Percentiles rank a stretch among this genome's conserved stretches.
These are phyloP conservation scores for Verticillium alfalfae DNA, from an alignment of 2,329 filamentous ascomycete genomes.

Conservation along the genomic window DNA sequence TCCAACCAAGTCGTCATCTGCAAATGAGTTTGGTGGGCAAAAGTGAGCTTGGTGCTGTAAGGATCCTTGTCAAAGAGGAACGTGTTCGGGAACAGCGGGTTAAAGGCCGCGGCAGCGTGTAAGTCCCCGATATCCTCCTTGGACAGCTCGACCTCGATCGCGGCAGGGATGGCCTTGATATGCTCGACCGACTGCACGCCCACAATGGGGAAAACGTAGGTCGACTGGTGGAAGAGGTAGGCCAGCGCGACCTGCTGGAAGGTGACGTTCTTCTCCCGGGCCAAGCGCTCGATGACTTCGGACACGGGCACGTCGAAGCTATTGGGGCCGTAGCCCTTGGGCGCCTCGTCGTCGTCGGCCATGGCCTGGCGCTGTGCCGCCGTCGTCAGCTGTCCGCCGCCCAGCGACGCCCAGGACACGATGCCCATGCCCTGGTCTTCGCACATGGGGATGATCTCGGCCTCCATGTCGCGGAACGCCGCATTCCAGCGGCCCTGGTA, in stretches of 20 bases:
- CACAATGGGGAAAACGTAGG: slow-evolving; percentile 56
- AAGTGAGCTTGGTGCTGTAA: too few species aligned
- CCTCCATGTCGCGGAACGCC: slow-evolving; percentile 26
- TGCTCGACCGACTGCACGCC: slow-evolving; percentile 57
- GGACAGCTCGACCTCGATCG: slow-evolving; percentile 45
- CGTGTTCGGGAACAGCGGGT: too few species aligned
- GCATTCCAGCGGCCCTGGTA: slow-evolving; percentile 32
- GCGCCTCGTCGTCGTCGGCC: slow-evolving; percentile 5
- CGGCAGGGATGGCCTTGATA: slow-evolving; percentile 55
- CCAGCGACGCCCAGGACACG: slow-evolving; percentile 53
- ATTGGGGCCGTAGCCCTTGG: background rate
- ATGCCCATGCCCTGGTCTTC: slow-evolving; percentile 41
- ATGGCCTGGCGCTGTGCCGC: slow-evolving; percentile 21
- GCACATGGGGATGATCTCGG: slow-evolving; percentile 35
- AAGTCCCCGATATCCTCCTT: slow-evolving; percentile 38
- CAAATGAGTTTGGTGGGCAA: too few species aligned
- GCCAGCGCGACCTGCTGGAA: slow-evolving; percentile 30
- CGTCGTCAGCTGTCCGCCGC: slow-evolving; percentile 43
- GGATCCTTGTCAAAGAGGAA: too few species aligned
- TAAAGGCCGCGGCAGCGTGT: too few species aligned
- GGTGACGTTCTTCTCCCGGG: slow-evolving; percentile 3
- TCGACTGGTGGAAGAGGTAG: slow-evolving; percentile 54
- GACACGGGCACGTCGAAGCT: background rate
- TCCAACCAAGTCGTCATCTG: too few species aligned
- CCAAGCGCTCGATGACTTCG: slow-evolving; percentile 8